Percentiles rank a stretch among this genome's conserved stretches.
Conservation (phyloP, 352 stramenopile genomes). For the Globisporangium spiculum region DNA sequence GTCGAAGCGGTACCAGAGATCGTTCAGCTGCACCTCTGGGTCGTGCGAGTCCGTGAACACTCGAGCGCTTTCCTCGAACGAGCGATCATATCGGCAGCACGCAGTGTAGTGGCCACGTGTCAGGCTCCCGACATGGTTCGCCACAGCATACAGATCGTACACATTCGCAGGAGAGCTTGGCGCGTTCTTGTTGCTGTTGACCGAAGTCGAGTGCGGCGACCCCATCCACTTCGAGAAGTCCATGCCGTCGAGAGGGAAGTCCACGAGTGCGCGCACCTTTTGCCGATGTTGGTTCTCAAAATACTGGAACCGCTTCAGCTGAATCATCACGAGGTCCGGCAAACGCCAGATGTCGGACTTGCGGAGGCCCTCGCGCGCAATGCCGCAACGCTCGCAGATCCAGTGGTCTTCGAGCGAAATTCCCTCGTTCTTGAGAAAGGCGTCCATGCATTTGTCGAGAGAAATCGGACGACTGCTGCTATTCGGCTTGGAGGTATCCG, state of each 20-base stretch:
- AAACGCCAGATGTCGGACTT: slow-evolving; percentile 68
- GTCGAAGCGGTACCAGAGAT: slow-evolving; percentile 83
- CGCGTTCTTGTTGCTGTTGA: slow-evolving; percentile 3
- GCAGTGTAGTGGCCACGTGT: slow-evolving; percentile 95
- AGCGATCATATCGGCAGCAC: slow-evolving; percentile 69
- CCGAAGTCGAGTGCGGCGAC: background rate
- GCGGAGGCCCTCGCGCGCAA: slow-evolving; percentile 53
- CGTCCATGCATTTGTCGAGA: slow-evolving; percentile 66
- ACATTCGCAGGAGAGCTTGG: slow-evolving; percentile 22
- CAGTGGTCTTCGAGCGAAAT: slow-evolving; percentile 76
- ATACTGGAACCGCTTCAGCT: slow-evolving; percentile 89
- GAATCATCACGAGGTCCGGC: slow-evolving; percentile 84
- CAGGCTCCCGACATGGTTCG: slow-evolving; percentile 96
- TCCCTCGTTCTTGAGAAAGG: slow-evolving; percentile 60
- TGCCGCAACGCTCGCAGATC: slow-evolving; percentile 69
- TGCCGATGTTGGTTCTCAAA: slow-evolving; percentile 82
- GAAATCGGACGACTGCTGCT: slow-evolving; percentile 31
- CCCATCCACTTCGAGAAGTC: slow-evolving; percentile 80
- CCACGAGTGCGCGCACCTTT: slow-evolving; percentile 76
- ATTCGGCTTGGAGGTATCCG: background rate
- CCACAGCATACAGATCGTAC: slow-evolving; percentile 97
- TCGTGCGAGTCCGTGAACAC: slow-evolving; percentile 39
- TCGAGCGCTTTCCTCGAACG: slow-evolving; percentile 56
- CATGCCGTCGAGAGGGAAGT: slow-evolving; percentile 76
- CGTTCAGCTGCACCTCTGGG: slow-evolving; percentile 41